These are phyloP conservation scores for Colletotrichum phormii DNA, from an alignment of 2,329 filamentous ascomycete species.

Conservation along the genomic window DNA sequence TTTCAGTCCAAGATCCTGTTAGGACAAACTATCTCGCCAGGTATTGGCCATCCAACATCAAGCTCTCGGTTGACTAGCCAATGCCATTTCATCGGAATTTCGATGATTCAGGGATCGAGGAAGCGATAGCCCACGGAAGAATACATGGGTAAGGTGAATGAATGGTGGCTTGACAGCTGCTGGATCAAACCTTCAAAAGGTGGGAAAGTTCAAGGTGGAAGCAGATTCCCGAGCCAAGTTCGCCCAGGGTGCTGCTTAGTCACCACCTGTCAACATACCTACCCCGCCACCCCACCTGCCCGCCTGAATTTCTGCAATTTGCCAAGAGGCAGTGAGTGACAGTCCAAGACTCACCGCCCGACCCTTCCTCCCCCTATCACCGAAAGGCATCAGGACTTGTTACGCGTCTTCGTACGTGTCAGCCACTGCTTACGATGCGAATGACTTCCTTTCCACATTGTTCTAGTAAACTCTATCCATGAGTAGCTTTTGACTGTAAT, in stretches of 20 bases:
- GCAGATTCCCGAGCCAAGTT: background rate
- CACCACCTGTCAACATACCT: background rate
- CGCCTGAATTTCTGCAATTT: background rate
- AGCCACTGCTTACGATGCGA: conserved; percentile 20
- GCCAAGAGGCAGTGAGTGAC: conserved; percentile 18
- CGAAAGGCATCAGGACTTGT: conserved; percentile 25
- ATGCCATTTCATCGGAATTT: conserved; percentile 5
- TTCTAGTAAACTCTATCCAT: background rate
- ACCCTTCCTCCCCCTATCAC: background rate
- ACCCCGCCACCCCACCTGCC: conserved; percentile 31
- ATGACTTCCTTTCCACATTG: background rate
- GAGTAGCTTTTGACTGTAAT: background rate
- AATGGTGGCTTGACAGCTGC: conserved; percentile 1
- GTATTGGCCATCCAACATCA: background rate
- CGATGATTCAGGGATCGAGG: conserved; percentile 10
- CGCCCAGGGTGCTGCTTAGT: conserved; percentile 9
- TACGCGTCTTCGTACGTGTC: conserved; percentile 35
- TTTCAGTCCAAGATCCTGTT: conserved; percentile 2
- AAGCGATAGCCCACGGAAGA: background rate
- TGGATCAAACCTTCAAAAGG: background rate
- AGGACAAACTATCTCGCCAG: background rate
- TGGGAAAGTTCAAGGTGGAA: background rate
- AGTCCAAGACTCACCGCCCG: conserved; percentile 1
- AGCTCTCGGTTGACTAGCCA: background rate
- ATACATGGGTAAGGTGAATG: conserved; percentile 28